phyloP scores from a whole-genome alignment of 169 alveolate species.

The Eimeria tenella region DNA sequence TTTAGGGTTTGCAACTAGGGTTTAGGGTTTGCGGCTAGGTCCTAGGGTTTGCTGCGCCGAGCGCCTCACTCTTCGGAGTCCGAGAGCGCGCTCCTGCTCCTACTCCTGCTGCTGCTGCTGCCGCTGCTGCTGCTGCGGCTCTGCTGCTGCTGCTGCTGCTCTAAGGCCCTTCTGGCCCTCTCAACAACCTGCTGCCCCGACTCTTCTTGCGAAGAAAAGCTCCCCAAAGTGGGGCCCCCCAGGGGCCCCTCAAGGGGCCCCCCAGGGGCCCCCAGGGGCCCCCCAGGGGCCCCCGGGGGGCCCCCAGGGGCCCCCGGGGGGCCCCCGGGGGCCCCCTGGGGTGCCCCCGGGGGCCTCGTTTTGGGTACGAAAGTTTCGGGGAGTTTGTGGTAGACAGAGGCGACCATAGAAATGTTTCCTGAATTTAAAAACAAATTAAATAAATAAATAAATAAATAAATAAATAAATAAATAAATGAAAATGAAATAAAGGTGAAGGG shows the following conservation, averaged over 20 bases:
- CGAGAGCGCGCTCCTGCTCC: constrained; percentile 32
- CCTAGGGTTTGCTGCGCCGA: not conserved
- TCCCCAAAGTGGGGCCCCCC: not conserved
- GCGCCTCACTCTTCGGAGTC: constrained; percentile 37
- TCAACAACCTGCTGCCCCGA: not conserved
- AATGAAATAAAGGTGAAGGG: no score
- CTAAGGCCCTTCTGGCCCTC: not conserved
- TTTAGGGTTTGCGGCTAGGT: not conserved
- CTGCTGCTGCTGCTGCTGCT: constrained; percentile 24
- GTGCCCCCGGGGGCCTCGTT: not conserved
- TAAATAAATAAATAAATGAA: no score
- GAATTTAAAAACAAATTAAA: not conserved
- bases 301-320: not conserved
- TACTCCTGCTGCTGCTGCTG: constrained; percentile 52
- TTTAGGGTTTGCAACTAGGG: not conserved
- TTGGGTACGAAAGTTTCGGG: constrained; percentile 79
- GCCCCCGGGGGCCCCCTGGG: not conserved
- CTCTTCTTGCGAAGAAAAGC: not conserved
- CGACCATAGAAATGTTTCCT: constrained; percentile 80
- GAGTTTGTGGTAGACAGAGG: constrained; percentile 82
- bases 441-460: no score
- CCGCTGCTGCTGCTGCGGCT: constrained; percentile 3
- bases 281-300: not conserved
- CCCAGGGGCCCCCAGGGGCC: not conserved
- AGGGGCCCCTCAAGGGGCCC: not conserved